phyloP scores from a whole-genome alignment of 805 yeast genomes.

The Metschnikowia continentalis region DNA sequence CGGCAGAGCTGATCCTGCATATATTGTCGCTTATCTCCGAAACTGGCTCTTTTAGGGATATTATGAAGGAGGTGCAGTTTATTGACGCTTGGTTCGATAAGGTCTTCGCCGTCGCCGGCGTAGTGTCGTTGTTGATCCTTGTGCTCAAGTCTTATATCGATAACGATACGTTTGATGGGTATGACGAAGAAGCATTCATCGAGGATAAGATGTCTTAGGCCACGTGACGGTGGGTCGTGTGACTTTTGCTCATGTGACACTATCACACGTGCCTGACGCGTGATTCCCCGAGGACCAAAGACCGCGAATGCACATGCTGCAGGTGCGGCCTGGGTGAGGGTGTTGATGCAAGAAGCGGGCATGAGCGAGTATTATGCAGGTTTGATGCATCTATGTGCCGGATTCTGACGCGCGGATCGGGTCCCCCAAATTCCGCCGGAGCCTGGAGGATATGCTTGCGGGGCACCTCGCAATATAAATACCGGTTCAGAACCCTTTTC shows the following conservation, averaged over 20 bases:
- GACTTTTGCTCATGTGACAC: no score
- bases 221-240: background rate
- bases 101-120: slow-evolving; percentile 44
- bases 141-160: slow-evolving; percentile 17
- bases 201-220: slow-evolving; percentile 18
- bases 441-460: background rate
- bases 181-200: slow-evolving; percentile 34
- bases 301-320: background rate
- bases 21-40: slow-evolving; percentile 28
- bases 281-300: background rate
- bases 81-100: slow-evolving; percentile 51
- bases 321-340: background rate
- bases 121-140: slow-evolving; percentile 28
- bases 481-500: background rate
- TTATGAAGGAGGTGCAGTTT: slow-evolving; percentile 39
- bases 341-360: background rate
- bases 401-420: background rate
- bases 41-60: slow-evolving; percentile 16
- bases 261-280: no score
- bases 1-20: slow-evolving; percentile 38
- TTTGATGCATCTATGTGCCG: background rate
- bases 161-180: slow-evolving; percentile 19
- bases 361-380: background rate
- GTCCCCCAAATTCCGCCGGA: background rate
- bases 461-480: background rate